phyloP scores from a whole-genome alignment of 805 yeast genomes.

The Spathaspora sp. region DNA sequence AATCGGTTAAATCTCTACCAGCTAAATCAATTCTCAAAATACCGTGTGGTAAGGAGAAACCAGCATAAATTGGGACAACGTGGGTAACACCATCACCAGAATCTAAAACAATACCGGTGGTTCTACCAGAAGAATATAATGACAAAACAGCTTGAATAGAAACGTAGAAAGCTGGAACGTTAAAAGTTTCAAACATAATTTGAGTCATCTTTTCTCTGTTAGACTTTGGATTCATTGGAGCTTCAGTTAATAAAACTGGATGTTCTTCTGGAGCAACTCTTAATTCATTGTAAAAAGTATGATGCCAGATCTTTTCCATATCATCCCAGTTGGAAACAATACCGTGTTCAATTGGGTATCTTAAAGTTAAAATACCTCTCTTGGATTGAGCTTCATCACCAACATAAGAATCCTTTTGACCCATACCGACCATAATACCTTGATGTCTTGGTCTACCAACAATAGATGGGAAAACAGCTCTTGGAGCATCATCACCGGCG shows the following conservation, averaged over 20 bases:
- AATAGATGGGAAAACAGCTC: conserved; percentile 99
- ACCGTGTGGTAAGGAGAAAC: conserved; percentile 99
- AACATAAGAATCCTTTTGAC: conserved; percentile 99
- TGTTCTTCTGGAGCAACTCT: conserved; percentile 99
- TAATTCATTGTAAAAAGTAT: conserved; percentile 99
- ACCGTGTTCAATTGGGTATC: conserved; percentile 99
- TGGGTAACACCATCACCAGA: conserved; percentile 99
- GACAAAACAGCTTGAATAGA: conserved; percentile 98
- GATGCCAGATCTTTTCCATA: conserved; percentile 99
- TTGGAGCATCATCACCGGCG: conserved; percentile 99
- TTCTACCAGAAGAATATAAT: conserved; percentile 98
- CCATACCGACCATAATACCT: conserved; percentile 99
- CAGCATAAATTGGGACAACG: conserved; percentile 99
- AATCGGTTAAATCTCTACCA: conserved; percentile 99
- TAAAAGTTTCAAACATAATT: conserved; percentile 98
- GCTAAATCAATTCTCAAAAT: conserved; percentile 98
- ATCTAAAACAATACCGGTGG: conserved; percentile 99
- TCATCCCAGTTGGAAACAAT: conserved; percentile 99
- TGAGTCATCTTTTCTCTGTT: conserved; percentile 99
- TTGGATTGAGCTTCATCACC: conserved; percentile 99
- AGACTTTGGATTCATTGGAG: conserved; percentile 99
- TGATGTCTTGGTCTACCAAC: conserved; percentile 99
- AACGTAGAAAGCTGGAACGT: conserved; percentile 99
- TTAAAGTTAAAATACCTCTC: conserved; percentile 98
- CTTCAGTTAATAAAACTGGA: conserved; percentile 98